Evolutionary conservation across 192 early-diverging fungal species (phyloP).

Genomic region (Funneliformis geosporum): DNA sequence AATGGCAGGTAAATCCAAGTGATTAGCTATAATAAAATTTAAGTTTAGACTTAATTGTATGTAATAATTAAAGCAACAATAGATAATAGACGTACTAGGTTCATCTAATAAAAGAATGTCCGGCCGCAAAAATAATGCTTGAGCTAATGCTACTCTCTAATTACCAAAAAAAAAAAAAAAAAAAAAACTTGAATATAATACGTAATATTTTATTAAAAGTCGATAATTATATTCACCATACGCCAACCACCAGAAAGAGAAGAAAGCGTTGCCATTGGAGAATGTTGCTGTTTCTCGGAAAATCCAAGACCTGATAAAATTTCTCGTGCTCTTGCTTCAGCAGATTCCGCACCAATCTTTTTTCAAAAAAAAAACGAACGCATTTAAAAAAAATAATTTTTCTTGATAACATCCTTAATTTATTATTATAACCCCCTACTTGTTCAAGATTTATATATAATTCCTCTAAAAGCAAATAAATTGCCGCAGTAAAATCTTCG

Average conservation of each 20-base stretch:
- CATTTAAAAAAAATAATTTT: not conserved
- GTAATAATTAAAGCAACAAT: not conserved
- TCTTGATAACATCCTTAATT: not conserved
- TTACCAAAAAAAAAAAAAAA: not conserved
- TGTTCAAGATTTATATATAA: constrained; percentile 60
- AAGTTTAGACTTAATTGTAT: not conserved
- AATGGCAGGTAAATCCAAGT: constrained; percentile 88
- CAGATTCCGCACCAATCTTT: constrained; percentile 61
- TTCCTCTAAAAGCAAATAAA: constrained; percentile 56
- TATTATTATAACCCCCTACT: not conserved
- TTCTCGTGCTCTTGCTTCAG: constrained; percentile 65
- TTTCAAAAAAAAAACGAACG: not conserved
- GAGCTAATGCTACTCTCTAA: constrained; percentile 74
- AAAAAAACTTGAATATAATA: not conserved
- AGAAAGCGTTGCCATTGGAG: constrained; percentile 60
- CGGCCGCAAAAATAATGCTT: constrained; percentile 80
- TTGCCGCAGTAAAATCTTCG: constrained; percentile 43
- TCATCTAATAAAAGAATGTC: constrained; percentile 85
- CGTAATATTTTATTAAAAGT: not conserved
- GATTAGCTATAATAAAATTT: constrained; percentile 55
- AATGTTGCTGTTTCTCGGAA: constrained; percentile 56
- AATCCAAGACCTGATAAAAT: constrained; percentile 81
- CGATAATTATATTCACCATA: constrained; percentile 47
- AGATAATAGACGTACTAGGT: constrained; percentile 59
- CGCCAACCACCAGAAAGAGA: constrained; percentile 85